These are phyloP conservation scores for Aspergillus arachidicola DNA, from an alignment of 2,329 filamentous ascomycete species.

Conservation along the genomic window DNA sequence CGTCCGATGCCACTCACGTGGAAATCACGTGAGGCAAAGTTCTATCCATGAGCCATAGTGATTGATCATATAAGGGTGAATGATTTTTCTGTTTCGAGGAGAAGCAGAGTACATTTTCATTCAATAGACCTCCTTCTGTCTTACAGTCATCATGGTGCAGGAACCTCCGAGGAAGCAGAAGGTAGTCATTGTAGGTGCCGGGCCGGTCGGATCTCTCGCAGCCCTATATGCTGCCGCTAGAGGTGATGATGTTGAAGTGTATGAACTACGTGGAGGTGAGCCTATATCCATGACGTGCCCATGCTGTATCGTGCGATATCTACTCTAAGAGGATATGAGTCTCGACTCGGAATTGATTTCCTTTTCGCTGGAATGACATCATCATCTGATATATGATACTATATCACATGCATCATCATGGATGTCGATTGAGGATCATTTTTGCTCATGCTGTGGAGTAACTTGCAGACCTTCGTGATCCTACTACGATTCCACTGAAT, in stretches of 20 bases:
- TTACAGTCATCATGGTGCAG: conserved; percentile 15
- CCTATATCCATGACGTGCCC: conserved; percentile 19
- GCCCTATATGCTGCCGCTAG: conserved; percentile 88
- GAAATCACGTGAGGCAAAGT: not conserved
- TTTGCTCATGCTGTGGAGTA: conserved; percentile 13
- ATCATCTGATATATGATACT: not conserved
- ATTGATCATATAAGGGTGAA: not conserved
- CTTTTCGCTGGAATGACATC: not conserved
- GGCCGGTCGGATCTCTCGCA: conserved; percentile 88
- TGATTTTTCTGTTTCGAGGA: not conserved
- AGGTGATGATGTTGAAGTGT: conserved; percentile 88
- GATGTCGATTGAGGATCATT: not conserved
- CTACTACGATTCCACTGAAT: conserved; percentile 80
- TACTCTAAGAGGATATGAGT: not conserved
- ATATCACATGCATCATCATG: not conserved
- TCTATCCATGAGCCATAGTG: not conserved
- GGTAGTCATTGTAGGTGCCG: conserved; percentile 84
- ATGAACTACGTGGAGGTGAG: conserved; percentile 88
- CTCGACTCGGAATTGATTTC: not conserved
- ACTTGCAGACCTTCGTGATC: conserved; percentile 76
- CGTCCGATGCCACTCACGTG: conserved; percentile 1
- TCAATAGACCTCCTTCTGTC: not conserved
- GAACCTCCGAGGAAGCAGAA: conserved; percentile 56
- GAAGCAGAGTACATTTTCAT: not conserved
- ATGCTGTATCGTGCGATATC: not conserved